Conservation (phyloP, 2,329 filamentous ascomycete species). For the Trichoderma koningiopsis region DNA sequence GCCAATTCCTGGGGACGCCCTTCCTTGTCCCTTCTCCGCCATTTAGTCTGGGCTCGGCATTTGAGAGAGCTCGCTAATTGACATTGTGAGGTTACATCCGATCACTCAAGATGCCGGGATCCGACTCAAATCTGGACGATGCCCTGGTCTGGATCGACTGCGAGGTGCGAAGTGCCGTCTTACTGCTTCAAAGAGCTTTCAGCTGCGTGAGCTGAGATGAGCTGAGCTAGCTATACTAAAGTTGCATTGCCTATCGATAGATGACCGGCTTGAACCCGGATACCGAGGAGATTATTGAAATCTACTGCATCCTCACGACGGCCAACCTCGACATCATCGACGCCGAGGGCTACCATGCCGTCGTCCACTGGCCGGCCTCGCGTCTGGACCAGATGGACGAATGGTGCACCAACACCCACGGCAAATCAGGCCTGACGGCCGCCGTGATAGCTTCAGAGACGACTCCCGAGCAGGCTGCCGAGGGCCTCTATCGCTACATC, state of each 20-base stretch:
- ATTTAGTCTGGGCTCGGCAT: neutral
- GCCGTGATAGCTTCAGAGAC: conserved; percentile 73
- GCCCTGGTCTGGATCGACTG: conserved; percentile 86
- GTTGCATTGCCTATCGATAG: conserved; percentile 46
- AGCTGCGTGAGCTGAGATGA: neutral
- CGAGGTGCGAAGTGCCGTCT: conserved; percentile 45
- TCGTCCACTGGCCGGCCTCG: conserved; percentile 72
- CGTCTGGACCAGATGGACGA: conserved; percentile 78
- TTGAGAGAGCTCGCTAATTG: neutral
- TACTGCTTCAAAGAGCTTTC: neutral
- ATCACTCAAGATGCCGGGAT: neutral
- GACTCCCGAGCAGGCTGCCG: conserved; percentile 71
- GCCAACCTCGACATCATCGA: conserved; percentile 76
- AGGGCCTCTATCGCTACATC: conserved; percentile 76
- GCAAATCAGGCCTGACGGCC: conserved; percentile 75
- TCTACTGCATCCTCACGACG: conserved; percentile 90
- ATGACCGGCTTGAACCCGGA: conserved; percentile 79
- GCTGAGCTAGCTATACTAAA: neutral
- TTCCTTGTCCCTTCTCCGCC: neutral
- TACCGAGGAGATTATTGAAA: conserved; percentile 83
- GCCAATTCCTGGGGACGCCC: neutral
- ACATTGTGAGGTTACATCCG: conserved; percentile 16
- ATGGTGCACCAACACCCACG: conserved; percentile 86
- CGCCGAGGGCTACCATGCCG: conserved; percentile 72
- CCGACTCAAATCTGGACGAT: conserved; percentile 41